Percentiles rank a stretch among this genome's conserved stretches.
These are phyloP conservation scores for Apiotrichum siamense DNA, from an alignment of 1,284 basidiomycete species.

Conservation along the genomic window DNA sequence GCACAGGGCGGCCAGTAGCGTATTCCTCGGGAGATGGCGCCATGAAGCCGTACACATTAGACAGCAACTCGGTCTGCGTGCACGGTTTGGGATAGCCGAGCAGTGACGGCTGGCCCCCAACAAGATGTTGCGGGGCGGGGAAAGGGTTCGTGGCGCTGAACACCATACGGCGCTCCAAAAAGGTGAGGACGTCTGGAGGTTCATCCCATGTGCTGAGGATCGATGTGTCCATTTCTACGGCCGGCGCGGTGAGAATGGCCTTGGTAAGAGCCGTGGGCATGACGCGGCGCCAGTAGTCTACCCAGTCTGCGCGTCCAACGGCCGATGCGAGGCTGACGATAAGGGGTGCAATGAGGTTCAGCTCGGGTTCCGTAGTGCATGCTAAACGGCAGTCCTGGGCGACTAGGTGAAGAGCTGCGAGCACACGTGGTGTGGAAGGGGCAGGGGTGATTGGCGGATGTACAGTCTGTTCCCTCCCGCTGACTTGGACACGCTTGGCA, in stretches of 20 bases:
- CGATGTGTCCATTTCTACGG: conserved; percentile 19
- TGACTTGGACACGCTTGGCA: conserved; percentile 32
- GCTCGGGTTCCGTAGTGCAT: conserved; percentile 49
- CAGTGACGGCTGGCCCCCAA: conserved; percentile 51
- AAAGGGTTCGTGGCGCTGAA: conserved; percentile 24
- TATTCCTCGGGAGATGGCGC: conserved; percentile 43
- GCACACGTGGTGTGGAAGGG: conserved; percentile 15
- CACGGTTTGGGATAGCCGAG: conserved; percentile 21
- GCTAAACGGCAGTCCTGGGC: conserved; percentile 55
- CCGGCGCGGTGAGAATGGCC: background rate
- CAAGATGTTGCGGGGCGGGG: conserved; percentile 17
- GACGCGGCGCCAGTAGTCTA: conserved; percentile 77
- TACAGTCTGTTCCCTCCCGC: background rate
- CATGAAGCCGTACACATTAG: conserved; percentile 23
- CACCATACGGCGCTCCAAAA: conserved; percentile 32
- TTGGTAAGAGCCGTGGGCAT: conserved; percentile 53
- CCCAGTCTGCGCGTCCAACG: conserved; percentile 68
- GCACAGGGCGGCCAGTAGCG: background rate
- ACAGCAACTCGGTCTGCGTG: conserved; percentile 19
- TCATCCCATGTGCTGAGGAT: conserved; percentile 27
- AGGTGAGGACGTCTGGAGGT: conserved; percentile 47
- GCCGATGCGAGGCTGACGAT: conserved; percentile 60
- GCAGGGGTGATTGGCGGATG: background rate
- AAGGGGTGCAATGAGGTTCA: conserved; percentile 60
- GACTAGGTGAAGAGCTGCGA: conserved; percentile 69